A percentile compares a stretch with the other conserved stretches of the same genome.
These are phyloP conservation scores for Macrophomina pseudophaseolina DNA, from an alignment of 2,329 filamentous ascomycete species.

Conservation along the genomic window DNA sequence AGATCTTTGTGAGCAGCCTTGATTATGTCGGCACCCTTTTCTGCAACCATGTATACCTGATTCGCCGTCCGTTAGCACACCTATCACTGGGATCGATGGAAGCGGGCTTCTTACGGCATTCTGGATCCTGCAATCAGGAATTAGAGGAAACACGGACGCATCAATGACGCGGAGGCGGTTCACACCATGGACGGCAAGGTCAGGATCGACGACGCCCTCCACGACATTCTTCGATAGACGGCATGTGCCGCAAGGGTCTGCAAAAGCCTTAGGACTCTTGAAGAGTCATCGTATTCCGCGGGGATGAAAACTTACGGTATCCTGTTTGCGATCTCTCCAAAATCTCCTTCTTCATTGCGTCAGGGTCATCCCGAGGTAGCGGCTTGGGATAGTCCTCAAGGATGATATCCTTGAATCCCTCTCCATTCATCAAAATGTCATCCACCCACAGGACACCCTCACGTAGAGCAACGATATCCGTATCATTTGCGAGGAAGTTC, in stretches of 20 bases:
- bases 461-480: slow-evolving; percentile 62
- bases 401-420: slow-evolving; percentile 62
- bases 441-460: slow-evolving; percentile 63
- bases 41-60: no score
- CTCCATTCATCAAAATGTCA: slow-evolving; percentile 63
- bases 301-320: no score
- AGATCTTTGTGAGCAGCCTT: no score
- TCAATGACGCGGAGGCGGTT: slow-evolving; percentile 63
- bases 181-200: slow-evolving; percentile 34
- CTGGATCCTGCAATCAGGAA: slow-evolving; percentile 49
- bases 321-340: slow-evolving; percentile 51
- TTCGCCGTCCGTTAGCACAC: no score
- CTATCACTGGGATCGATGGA: no score
- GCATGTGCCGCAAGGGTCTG: slow-evolving; percentile 61
- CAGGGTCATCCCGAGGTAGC: slow-evolving; percentile 63
- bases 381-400: slow-evolving; percentile 61
- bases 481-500: slow-evolving; percentile 45
- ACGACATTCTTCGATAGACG: slow-evolving; percentile 58
- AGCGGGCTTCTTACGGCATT: slow-evolving; percentile 52
- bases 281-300: slow-evolving; percentile 52
- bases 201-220: slow-evolving; percentile 59
- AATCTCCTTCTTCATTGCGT: slow-evolving; percentile 61
- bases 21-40: no score
- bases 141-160: slow-evolving; percentile 59
- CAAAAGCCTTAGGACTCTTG: slow-evolving; percentile 25